phyloP scores from a whole-genome alignment of 768 basidiomycete species.

The Pholiota conissans region DNA sequence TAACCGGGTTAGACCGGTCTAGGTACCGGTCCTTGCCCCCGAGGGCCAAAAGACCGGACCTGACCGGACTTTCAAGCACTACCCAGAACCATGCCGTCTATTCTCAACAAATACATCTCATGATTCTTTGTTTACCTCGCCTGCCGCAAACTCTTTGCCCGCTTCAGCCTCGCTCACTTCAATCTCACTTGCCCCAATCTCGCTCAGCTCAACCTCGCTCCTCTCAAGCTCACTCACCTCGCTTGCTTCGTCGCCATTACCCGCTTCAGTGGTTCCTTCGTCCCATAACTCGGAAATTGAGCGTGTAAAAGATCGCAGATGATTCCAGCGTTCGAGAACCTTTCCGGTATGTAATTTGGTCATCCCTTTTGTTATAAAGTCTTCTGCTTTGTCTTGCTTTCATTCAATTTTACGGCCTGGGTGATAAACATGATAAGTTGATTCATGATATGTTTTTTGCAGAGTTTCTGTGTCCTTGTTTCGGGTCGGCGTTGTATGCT shows the following conservation, averaged over 20 bases:
- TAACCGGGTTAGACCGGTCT: too few relatives aligned
- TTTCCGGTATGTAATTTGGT: slow-evolving; percentile 9
- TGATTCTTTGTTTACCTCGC: too few relatives aligned
- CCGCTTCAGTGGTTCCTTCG: not conserved
- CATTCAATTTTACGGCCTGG: slow-evolving; percentile 17
- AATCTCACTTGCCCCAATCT: too few relatives aligned
- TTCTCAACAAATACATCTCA: too few relatives aligned
- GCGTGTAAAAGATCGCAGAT: slow-evolving; percentile 14
- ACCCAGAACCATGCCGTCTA: too few relatives aligned
- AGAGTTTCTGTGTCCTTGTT: slow-evolving; percentile 20
- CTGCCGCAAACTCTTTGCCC: too few relatives aligned
- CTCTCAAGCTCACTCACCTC: too few relatives aligned
- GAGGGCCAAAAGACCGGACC: too few relatives aligned
- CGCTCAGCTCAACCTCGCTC: too few relatives aligned
- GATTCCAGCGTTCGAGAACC: slow-evolving; percentile 19
- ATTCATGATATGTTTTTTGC: slow-evolving; percentile 16
- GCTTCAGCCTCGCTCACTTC: too few relatives aligned
- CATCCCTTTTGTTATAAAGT: slow-evolving; percentile 16
- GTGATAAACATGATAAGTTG: slow-evolving; percentile 19
- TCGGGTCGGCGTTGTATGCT: slow-evolving; percentile 23
- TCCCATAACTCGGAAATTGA: slow-evolving; percentile 5
- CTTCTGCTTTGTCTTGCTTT: slow-evolving; percentile 15
- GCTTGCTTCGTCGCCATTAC: not conserved
- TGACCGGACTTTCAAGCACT: too few relatives aligned
- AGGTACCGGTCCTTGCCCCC: too few relatives aligned